These are phyloP conservation scores for Amanita brunnescens DNA, from an alignment of 768 basidiomycete genomes.

Conservation along the genomic window DNA sequence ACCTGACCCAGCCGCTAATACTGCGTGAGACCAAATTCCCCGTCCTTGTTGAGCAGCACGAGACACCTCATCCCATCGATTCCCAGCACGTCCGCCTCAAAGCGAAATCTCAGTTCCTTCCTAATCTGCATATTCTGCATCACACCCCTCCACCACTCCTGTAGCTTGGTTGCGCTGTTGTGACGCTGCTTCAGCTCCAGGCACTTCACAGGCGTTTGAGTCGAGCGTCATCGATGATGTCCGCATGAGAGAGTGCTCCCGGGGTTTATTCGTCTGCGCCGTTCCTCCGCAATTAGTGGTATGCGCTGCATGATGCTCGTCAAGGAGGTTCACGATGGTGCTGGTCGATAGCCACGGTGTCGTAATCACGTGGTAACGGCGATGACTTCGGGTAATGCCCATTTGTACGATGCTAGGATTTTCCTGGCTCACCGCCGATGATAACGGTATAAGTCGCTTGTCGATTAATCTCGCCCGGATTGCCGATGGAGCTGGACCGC, in stretches of 20 bases:
- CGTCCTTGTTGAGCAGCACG: slow-evolving; percentile 50
- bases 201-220: slow-evolving; percentile 50
- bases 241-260: slow-evolving; percentile 56
- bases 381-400: no score
- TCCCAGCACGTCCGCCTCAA: slow-evolving; percentile 43
- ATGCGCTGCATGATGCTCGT: slow-evolving; percentile 5
- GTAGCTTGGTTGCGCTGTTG: slow-evolving; percentile 54
- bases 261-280: slow-evolving; percentile 63
- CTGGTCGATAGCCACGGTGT: no score
- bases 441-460: no score
- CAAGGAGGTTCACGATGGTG: no score
- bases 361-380: no score
- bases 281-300: slow-evolving; percentile 43
- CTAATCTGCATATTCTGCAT: slow-evolving; percentile 34
- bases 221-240: slow-evolving; percentile 57
- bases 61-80: slow-evolving; percentile 56
- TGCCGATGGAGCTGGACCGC: no score
- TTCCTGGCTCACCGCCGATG: no score
- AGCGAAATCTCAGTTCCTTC: slow-evolving; percentile 35
- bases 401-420: no score
- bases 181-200: slow-evolving; percentile 42
- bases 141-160: no score
- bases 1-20: no score
- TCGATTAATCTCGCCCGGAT: no score
- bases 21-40: no score